Conservation (phyloP, 1,284 basidiomycete genomes). For the Naganishia sp. region DNA sequence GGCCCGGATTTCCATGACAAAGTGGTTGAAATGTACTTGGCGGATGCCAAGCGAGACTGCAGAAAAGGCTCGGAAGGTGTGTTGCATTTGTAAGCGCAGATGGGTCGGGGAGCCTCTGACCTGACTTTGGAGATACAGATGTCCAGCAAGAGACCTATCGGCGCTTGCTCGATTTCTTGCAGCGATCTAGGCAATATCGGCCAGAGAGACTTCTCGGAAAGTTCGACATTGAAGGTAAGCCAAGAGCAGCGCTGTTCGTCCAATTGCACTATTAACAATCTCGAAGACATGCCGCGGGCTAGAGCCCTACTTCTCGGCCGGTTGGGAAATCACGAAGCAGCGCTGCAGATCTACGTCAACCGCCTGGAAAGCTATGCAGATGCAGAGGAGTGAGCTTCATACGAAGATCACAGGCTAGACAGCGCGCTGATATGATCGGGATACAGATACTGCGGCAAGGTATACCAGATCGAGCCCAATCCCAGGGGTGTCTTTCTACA, state of each 20-base stretch:
- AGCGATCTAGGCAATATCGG: constrained; percentile 69
- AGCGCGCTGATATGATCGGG: constrained; percentile 9
- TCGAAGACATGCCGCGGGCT: constrained; percentile 75
- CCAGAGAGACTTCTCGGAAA: constrained; percentile 76
- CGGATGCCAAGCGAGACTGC: constrained; percentile 60
- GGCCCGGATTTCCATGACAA: constrained; percentile 78
- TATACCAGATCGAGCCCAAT: constrained; percentile 63
- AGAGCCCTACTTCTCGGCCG: constrained; percentile 86
- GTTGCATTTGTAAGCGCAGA: constrained; percentile 33
- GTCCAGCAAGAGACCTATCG: constrained; percentile 57
- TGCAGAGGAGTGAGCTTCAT: constrained; percentile 75
- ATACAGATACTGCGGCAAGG: constrained; percentile 78
- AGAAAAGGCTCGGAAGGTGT: constrained; percentile 63
- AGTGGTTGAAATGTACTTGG: constrained; percentile 79
- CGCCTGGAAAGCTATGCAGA: constrained; percentile 74
- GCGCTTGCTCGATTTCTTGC: constrained; percentile 76
- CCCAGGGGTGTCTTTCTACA: constrained; percentile 74
- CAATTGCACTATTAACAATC: constrained; percentile 6
- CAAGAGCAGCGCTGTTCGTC: background rate
- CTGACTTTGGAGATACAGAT: constrained; percentile 45
- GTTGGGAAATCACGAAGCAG: constrained; percentile 86
- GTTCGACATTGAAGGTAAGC: constrained; percentile 71
- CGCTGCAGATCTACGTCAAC: constrained; percentile 89
- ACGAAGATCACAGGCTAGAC: background rate
- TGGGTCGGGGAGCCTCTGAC: constrained; percentile 47